Percentiles rank a stretch among this genome's conserved stretches.
phyloP scores from a whole-genome alignment of 2,329 filamentous ascomycete genomes.

The Fusarium udum region DNA sequence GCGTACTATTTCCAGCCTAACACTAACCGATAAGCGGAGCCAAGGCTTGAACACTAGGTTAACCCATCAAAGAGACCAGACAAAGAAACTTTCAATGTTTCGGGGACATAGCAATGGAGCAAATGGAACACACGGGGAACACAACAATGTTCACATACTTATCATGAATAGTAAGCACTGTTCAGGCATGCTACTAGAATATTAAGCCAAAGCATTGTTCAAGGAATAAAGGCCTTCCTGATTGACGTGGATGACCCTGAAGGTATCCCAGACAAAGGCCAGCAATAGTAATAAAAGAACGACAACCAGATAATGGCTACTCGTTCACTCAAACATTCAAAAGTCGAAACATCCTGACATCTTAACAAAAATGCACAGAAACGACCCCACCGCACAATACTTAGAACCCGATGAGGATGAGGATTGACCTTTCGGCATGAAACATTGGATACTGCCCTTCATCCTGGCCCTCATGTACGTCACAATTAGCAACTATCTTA shows the following conservation, averaged over 20 bases:
- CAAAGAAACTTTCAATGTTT: background rate
- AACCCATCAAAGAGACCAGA: background rate
- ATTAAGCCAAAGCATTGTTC: background rate
- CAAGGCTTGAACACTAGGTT: too few species aligned
- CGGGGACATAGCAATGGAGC: background rate
- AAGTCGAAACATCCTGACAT: background rate
- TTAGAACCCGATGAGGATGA: background rate
- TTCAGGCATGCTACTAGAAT: background rate
- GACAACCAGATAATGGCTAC: background rate
- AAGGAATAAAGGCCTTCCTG: background rate
- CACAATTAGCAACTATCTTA: background rate
- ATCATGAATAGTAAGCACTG: fast-evolving
- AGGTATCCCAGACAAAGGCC: background rate
- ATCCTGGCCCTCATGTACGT: background rate
- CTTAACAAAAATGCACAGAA: background rate
- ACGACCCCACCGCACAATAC: background rate
- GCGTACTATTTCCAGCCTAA: background rate
- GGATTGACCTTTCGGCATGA: background rate
- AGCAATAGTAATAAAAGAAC: background rate
- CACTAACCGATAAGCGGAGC: background rate
- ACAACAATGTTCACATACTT: background rate
- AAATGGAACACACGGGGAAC: fast-evolving
- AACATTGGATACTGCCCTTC: background rate
- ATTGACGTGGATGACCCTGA: background rate
- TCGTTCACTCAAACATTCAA: background rate